phyloP scores from a whole-genome alignment of 768 basidiomycete species.

The Roridomyces roridus region DNA sequence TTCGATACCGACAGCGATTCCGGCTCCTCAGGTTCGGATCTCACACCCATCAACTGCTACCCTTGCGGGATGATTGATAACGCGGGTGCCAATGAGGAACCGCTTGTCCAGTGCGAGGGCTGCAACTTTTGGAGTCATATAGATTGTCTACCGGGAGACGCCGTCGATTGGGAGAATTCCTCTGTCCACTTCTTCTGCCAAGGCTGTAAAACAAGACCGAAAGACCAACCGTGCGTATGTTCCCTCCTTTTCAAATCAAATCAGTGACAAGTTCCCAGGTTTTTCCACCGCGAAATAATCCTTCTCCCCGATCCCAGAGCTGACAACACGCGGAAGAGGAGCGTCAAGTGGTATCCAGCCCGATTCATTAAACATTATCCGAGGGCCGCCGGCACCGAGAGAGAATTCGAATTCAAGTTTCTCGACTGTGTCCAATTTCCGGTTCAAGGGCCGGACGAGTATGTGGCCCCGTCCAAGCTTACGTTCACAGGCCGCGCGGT shows the following conservation, averaged over 20 bases:
- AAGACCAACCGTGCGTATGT: not conserved
- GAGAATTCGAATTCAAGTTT: slow-evolving; percentile 3
- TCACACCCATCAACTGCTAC: not conserved
- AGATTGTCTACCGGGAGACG: not conserved
- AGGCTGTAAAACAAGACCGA: not conserved
- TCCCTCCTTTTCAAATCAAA: not conserved
- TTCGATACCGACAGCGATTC: not conserved
- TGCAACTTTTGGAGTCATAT: not conserved
- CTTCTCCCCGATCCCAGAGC: slow-evolving; percentile 1
- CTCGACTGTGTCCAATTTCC: slow-evolving; percentile 2
- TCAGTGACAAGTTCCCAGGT: not conserved
- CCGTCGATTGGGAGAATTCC: not conserved
- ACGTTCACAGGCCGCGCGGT: not conserved
- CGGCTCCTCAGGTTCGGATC: not conserved
- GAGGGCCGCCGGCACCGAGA: not conserved
- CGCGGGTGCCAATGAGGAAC: not conserved
- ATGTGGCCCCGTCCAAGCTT: too few species aligned
- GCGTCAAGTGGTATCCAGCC: not conserved
- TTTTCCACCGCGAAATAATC: not conserved
- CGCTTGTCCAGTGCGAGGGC: not conserved
- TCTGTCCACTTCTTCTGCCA: not conserved
- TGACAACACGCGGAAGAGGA: not conserved
- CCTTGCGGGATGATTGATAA: not conserved
- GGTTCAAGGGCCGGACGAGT: not conserved
- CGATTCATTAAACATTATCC: not conserved